phyloP scores from a whole-genome alignment of 257 asterid genomes.

The Salvia miltiorrhiza region DNA sequence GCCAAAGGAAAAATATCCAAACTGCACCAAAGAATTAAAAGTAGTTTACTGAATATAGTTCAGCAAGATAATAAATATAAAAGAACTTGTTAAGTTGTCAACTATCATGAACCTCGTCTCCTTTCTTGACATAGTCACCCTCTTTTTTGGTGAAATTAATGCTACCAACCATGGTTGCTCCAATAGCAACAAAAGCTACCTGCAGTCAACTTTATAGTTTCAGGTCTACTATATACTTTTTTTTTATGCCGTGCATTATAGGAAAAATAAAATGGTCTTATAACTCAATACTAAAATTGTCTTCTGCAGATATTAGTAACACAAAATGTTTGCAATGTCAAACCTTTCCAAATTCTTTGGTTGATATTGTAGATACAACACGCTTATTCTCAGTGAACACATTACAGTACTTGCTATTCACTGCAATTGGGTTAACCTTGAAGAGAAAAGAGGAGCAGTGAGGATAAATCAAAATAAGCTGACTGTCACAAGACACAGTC shows the following conservation, averaged over 20 bases:
- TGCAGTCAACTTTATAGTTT: constrained; percentile 30
- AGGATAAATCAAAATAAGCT: constrained; percentile 25
- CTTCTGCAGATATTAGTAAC: constrained; percentile 11
- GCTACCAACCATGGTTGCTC: constrained; percentile 99
- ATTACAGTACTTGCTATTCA: constrained; percentile 97
- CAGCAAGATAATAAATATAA: neutral
- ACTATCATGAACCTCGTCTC: constrained; percentile 70
- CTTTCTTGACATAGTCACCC: constrained; percentile 73
- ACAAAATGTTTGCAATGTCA: constrained; percentile 24
- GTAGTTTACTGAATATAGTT: constrained; percentile 9
- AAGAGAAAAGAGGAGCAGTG: constrained; percentile 25
- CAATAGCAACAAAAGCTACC: constrained; percentile 98
- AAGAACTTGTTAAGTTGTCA: neutral
- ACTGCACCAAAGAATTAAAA: constrained; percentile 44
- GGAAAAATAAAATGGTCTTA: neutral
- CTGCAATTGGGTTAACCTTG: constrained; percentile 99
- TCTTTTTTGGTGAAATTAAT: constrained; percentile 62
- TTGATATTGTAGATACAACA: constrained; percentile 69
- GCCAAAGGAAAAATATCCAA: constrained; percentile 96
- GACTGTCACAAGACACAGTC: constrained; percentile 12
- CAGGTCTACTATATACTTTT: neutral
- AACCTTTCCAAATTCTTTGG: constrained; percentile 94
- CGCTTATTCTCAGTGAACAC: constrained; percentile 99
- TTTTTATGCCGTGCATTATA: neutral
- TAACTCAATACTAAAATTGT: constrained; percentile 3